A percentile compares a stretch with the other conserved stretches of the same genome.
Conservation (phyloP, 2,329 filamentous ascomycete species). For the Fonsecaea nubica region DNA sequence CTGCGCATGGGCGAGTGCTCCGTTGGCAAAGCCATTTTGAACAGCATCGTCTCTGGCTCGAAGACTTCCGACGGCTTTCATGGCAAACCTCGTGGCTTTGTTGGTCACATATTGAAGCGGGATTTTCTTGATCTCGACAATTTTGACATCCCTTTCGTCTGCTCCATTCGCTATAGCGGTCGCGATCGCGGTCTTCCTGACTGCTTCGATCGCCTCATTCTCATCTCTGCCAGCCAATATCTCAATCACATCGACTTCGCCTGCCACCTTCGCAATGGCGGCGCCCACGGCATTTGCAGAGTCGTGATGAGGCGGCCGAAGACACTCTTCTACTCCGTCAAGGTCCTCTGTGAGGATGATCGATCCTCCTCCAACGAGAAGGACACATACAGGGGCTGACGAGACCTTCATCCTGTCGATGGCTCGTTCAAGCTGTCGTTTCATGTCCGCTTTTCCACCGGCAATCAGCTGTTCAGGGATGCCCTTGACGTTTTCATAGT, state of each 20-base stretch:
- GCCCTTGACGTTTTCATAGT: conserved; percentile 36
- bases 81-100: conserved; percentile 46
- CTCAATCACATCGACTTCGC: conserved; percentile 61
- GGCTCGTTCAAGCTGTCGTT: conserved; percentile 57
- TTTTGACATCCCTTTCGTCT: conserved; percentile 37
- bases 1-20: conserved; percentile 39
- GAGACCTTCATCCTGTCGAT: conserved; percentile 65
- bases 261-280: conserved; percentile 63
- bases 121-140: conserved; percentile 46
- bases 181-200: conserved; percentile 38
- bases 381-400: conserved; percentile 55
- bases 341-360: conserved; percentile 58
- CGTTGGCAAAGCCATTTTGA: conserved; percentile 35
- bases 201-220: conserved; percentile 38
- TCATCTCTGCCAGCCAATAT: conserved; percentile 39
- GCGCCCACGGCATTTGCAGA: conserved; percentile 68
- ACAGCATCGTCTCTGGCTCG: conserved; percentile 9
- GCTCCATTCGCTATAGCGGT: conserved; percentile 34
- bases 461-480: conserved; percentile 46
- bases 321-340: conserved; percentile 58
- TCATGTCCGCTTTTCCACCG: conserved; percentile 49
- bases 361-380: conserved; percentile 66
- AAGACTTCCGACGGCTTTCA: conserved; percentile 51
- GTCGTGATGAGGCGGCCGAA: conserved; percentile 58
- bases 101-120: conserved; percentile 42